Base-by-base conservation (phyloP, 192 early-diverging fungal species). In the Linnemannia schmuckeri region DNA sequence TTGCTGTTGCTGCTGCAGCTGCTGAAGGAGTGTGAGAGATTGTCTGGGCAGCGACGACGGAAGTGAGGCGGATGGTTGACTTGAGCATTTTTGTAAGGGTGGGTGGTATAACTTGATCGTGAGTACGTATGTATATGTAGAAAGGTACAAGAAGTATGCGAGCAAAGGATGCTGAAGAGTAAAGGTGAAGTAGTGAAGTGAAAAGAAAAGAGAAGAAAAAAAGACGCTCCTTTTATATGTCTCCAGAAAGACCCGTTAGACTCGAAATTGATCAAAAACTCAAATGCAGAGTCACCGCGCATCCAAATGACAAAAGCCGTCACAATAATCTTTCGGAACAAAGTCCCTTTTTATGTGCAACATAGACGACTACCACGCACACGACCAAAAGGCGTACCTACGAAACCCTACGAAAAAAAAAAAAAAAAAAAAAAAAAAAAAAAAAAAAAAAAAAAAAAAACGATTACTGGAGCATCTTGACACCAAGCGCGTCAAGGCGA, bases 71-170 rank as follows among this genome's bases (percentile, higher is more conserved):
- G 70, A 49, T 38, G 1, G 75, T 24, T 71, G 75, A 75, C 63
- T 87, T 81, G 42, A 87, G 70, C 85, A 87, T 80, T 27, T n/a
- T 74, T n/a, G 27, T 46, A 33, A 42, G 52, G 5, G 18, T 52
- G 49, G 46, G 54, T 15, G 22, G 30, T 74, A 38, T 30, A 74
- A 7, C 40, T 7, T 20, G 15, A 54, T 1, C 73, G 70, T 47
- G 47, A 40, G 4, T 33, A 44, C 24, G 57, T 76, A 42, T 61
- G 38, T 27, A 17, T 10, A 8, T 33, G 37, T 37, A 37, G 37
- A 37, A 44, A 63, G 15, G 22, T 55, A 42, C 33, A 42, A 57
- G 75, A 24, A 24, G 47, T 24, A 70, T 55, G 12, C 41, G 40
- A 69, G 17, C 66, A 30, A 46, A 20, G 72, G 49, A 27, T 9